phyloP scores from a whole-genome alignment of 768 basidiomycete genomes.

The Mycena crocata region DNA sequence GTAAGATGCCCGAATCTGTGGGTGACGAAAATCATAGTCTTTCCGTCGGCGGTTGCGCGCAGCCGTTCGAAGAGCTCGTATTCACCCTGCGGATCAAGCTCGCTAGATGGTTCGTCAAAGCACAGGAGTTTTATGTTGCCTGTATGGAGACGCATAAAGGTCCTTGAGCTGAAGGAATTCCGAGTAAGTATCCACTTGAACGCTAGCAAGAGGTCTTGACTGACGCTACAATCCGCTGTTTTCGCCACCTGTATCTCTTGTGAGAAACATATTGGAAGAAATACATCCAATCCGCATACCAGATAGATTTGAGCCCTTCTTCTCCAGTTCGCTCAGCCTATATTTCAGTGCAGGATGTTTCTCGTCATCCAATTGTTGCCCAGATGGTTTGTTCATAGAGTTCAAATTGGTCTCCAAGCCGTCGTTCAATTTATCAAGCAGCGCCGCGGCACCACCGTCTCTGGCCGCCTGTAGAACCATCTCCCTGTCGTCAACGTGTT shows the following conservation, averaged over 20 bases:
- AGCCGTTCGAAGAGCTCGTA: slow-evolving; percentile 21
- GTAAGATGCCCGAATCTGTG: slow-evolving; percentile 27
- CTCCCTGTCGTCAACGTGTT: neutral
- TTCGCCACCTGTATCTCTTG: slow-evolving; percentile 11
- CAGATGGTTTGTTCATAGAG: neutral
- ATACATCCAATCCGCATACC: neutral
- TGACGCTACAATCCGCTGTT: slow-evolving; percentile 12
- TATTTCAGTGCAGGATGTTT: slow-evolving; percentile 14
- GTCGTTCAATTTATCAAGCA: slow-evolving; percentile 17
- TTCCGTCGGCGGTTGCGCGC: slow-evolving; percentile 5
- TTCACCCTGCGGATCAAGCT: slow-evolving; percentile 25
- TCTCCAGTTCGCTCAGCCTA: slow-evolving; percentile 14
- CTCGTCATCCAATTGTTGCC: slow-evolving; percentile 11
- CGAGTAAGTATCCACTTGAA: neutral
- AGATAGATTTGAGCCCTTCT: slow-evolving; percentile 13
- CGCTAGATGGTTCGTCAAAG: slow-evolving; percentile 22
- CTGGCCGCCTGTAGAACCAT: slow-evolving; percentile 15
- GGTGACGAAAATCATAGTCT: slow-evolving; percentile 31
- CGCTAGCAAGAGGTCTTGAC: too few relatives aligned
- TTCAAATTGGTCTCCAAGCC: slow-evolving; percentile 16
- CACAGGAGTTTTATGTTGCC: slow-evolving; percentile 20
- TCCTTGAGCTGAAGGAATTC: slow-evolving; percentile 7
- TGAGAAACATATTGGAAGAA: neutral
- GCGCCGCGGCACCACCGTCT: slow-evolving; percentile 16
- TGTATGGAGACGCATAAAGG: slow-evolving; percentile 28